Percentiles rank a stretch among this genome's conserved stretches.
Evolutionary conservation across 805 yeast genomes (phyloP).

Genomic region (Yarrowia keelungensis): DNA sequence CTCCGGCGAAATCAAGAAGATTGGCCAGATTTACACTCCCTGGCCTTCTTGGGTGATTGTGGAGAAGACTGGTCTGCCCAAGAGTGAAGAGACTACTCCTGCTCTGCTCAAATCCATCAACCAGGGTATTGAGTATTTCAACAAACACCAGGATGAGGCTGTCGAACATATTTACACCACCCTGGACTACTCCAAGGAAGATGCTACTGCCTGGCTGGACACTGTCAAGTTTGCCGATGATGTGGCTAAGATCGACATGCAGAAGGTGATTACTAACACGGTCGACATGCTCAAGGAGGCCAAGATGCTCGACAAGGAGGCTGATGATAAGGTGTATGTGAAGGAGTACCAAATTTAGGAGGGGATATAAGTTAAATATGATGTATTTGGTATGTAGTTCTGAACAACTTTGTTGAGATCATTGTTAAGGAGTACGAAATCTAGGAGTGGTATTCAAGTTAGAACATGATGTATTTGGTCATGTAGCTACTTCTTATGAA

Average conservation of each 20-base stretch:
- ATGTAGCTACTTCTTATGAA: too few species aligned
- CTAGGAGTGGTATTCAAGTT: too few species aligned
- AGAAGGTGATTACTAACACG: slow-evolving; percentile 61
- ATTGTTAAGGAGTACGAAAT: too few species aligned
- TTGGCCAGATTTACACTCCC: slow-evolving; percentile 91
- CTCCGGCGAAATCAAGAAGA: slow-evolving; percentile 73
- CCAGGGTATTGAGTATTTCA: slow-evolving; percentile 73
- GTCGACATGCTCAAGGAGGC: slow-evolving; percentile 65
- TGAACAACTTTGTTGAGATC: too few species aligned
- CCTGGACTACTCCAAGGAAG: slow-evolving; percentile 77
- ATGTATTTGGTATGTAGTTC: too few species aligned
- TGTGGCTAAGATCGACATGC: slow-evolving; percentile 58
- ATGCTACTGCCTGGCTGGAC: slow-evolving; percentile 81
- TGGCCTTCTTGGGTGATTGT: slow-evolving; percentile 96
- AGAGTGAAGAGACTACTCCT: slow-evolving; percentile 41
- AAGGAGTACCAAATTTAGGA: slow-evolving; percentile 3
- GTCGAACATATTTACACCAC: slow-evolving; percentile 66
- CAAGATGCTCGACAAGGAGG: slow-evolving; percentile 56
- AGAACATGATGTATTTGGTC: too few species aligned
- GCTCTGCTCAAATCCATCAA: slow-evolving; percentile 63
- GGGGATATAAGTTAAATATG: not conserved
- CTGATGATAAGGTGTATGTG: slow-evolving; percentile 42
- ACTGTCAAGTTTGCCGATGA: slow-evolving; percentile 70
- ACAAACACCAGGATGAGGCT: slow-evolving; percentile 66
- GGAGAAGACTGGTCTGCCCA: slow-evolving; percentile 54